phyloP scores from a whole-genome alignment of 345 rosid species.

The Eucalyptus victrix region DNA sequence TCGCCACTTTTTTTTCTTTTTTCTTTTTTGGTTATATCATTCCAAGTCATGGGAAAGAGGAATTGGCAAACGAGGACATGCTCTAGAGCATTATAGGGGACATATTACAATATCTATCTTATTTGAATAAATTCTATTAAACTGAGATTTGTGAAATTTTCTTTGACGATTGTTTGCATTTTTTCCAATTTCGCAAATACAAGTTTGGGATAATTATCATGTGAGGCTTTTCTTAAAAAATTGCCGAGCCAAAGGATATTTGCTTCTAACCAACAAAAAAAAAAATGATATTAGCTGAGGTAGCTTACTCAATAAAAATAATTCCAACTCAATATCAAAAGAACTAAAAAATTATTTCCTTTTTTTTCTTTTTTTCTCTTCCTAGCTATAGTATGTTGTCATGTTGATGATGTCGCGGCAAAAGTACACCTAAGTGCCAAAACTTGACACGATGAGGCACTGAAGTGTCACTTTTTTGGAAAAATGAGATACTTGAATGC shows the following conservation, averaged over 20 bases:
- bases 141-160: neutral
- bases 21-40: no score
- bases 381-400: neutral
- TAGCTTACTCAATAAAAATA: neutral
- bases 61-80: neutral
- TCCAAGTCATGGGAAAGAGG: neutral
- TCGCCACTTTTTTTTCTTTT: neutral
- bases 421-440: no score
- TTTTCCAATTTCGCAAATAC: neutral
- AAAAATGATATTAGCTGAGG: neutral
- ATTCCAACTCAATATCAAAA: neutral
- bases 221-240: neutral
- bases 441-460: rapidly evolving
- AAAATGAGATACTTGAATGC: no score
- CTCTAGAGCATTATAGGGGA: neutral
- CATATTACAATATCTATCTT: neutral
- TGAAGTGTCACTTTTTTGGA: no score
- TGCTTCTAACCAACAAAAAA: neutral
- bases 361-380: no score
- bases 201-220: neutral
- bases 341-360: no score
- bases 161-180: no score
- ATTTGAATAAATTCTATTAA: no score
- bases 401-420: neutral
- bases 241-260: neutral